Evolutionary conservation across 2,329 filamentous ascomycete species (phyloP), one percentile per base, ranked within the genome.

Genomic region (Aspergillus phoenicis): DNA sequence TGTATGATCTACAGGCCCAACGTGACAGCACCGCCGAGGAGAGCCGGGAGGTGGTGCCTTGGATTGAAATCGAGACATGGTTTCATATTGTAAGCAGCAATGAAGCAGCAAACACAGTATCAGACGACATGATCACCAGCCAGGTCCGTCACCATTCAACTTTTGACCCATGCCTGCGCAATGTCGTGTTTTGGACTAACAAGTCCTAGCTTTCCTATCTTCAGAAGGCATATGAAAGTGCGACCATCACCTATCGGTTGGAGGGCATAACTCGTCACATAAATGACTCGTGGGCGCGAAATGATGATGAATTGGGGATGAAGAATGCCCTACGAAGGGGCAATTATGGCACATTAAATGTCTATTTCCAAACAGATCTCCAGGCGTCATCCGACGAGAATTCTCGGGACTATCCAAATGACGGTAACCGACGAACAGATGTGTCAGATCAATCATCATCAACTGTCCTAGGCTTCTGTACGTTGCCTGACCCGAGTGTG

Each of bases 281-380:
- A 60, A 86, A 85, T 73, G 80, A 84, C 65, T 75, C 74, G 49
- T 87, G 85, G 85, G 84, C 85, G 33, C 77, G 75, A 36, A 81
- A 80, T 58, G 71, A 71, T 24, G 79, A 81, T 67, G 81, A 82
- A 64, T 69, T 80, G 51, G 76, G 64, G 8, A 84, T 86, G 82
- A 87, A 87, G 71, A 70, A 73, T 24, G 71, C 80, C 2, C 80
- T 87, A 2, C 83, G 84, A 22, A 74, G 79, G 60, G 85, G 85
- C 55, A 81, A 71, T 41, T 87, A 87, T 72, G 63, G 68, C 41
- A 80, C 81, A 1, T 77, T 87, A 38, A 87, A 87, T 71, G 75
- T 87, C 61, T 87, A 86, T 75, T 87, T 86, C 75, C 83, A 86
- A 71, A 83, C 82, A 33, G 78, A 86, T 59, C 77, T 87, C 15